Evolutionary conservation across 1,139 yeast genomes (phyloP).

Genomic region (Scheffersomyces cryptocercus): DNA sequence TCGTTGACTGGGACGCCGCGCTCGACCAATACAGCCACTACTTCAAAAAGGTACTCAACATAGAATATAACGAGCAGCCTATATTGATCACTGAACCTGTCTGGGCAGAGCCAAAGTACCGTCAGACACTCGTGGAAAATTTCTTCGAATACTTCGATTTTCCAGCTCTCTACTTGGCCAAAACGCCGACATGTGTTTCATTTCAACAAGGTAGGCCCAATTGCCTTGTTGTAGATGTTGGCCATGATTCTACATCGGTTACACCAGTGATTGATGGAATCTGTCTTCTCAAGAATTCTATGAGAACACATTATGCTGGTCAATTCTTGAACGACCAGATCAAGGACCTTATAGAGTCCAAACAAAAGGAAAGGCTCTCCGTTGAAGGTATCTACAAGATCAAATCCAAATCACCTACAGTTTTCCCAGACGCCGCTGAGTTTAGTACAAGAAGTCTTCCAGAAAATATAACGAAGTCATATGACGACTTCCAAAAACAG

Average conservation of each 20-base stretch:
- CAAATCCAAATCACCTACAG: conserved; percentile 25
- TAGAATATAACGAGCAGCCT: conserved; percentile 70
- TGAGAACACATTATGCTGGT: conserved; percentile 70
- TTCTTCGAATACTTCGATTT: conserved; percentile 72
- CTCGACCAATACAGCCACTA: conserved; percentile 64
- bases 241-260: conserved; percentile 80
- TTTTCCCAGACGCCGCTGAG: conserved; percentile 32
- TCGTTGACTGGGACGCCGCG: conserved; percentile 76
- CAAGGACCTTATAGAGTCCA: conserved; percentile 23
- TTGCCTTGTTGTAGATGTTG: conserved; percentile 90
- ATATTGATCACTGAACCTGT: conserved; percentile 80
- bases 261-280: conserved; percentile 96
- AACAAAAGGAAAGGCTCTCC: conserved; percentile 22
- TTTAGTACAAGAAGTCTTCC: conserved; percentile 33
- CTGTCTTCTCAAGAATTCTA: conserved; percentile 70
- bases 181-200: conserved; percentile 85
- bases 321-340: conserved; percentile 52
- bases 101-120: conserved; percentile 74
- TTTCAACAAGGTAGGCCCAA: conserved; percentile 94
- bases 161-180: conserved; percentile 85
- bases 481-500: conserved; percentile 35
- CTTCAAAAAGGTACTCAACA: conserved; percentile 46
- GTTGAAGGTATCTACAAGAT: conserved; percentile 20
- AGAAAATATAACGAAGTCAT: conserved; percentile 37
- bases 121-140: conserved; percentile 72